A percentile compares a stretch with the other conserved stretches of the same genome.
phyloP scores from a whole-genome alignment of 2,329 filamentous ascomycete genomes.

The Pestalotiopsis sp. region DNA sequence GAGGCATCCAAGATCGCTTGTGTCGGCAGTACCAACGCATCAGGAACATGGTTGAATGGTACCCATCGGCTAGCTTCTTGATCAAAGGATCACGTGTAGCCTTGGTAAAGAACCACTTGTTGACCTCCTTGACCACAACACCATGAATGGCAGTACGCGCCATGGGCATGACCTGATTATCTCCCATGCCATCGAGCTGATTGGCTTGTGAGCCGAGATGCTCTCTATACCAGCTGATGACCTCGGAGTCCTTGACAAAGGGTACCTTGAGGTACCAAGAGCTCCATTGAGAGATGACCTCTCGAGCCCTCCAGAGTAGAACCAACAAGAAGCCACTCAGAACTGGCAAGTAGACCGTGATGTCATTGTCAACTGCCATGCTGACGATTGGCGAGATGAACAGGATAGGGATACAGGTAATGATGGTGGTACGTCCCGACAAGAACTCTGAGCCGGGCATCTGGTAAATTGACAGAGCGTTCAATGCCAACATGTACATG shows the following conservation, averaged over 20 bases:
- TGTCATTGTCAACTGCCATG: not conserved
- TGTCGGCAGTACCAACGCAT: conserved; percentile 11
- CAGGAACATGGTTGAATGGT: conserved; percentile 5
- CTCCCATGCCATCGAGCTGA: not conserved
- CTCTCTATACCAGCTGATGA: conserved; percentile 6
- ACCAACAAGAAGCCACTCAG: conserved; percentile 1
- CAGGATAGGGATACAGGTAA: conserved; percentile 10
- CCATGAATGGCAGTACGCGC: not conserved
- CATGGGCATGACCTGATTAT: conserved; percentile 9
- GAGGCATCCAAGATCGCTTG: conserved; percentile 10
- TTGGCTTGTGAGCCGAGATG: not conserved
- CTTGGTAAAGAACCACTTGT: conserved; percentile 3
- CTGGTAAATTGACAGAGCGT: conserved; percentile 11
- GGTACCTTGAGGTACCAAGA: conserved; percentile 10
- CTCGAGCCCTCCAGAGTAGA: not conserved
- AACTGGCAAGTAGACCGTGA: conserved; percentile 4
- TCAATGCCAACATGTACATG: conserved; percentile 1
- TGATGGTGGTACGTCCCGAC: conserved; percentile 4
- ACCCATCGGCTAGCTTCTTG: conserved; percentile 1
- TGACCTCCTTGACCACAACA: conserved; percentile 4
- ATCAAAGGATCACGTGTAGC: not conserved
- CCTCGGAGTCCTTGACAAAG: conserved; percentile 1
- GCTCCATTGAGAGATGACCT: not conserved
- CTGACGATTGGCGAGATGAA: conserved; percentile 9
- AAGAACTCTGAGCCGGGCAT: conserved; percentile 5